A percentile compares a stretch with the other conserved stretches of the same genome.
Conservation (phyloP, 768 basidiomycete species). For the Leccinellum rugosiceps region DNA sequence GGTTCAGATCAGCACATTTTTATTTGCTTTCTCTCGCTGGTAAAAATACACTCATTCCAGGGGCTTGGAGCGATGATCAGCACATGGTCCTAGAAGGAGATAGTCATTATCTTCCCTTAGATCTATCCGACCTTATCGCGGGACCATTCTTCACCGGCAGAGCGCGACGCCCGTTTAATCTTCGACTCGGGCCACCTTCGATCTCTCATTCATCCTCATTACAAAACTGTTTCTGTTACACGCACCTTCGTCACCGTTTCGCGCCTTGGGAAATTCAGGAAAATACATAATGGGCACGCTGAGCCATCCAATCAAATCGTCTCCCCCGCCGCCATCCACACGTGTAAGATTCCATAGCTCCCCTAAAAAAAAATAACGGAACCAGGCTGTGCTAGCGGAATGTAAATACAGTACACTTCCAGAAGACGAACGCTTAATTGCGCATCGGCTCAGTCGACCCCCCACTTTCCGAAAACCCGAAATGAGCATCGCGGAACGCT, state of each 20-base stretch:
- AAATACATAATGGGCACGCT: background rate
- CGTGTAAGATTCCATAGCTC: constrained; percentile 8
- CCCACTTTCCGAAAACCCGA: constrained; percentile 7
- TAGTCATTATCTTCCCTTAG: constrained; percentile 3
- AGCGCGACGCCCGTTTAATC: constrained; percentile 15
- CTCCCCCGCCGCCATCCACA: background rate
- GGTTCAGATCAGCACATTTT: background rate
- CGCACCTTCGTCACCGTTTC: constrained; percentile 5
- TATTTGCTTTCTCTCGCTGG: background rate
- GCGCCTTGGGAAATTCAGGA: background rate
- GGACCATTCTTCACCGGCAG: constrained; percentile 3
- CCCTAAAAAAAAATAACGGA: background rate
- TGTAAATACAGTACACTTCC: constrained; percentile 8
- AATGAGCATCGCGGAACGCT: constrained; percentile 25
- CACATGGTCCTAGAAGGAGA: constrained; percentile 7
- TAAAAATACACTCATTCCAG: constrained; percentile 2
- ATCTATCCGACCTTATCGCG: constrained; percentile 25
- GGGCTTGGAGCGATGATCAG: constrained; percentile 11
- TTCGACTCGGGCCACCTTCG: constrained; percentile 1
- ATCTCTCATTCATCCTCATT: constrained; percentile 6
- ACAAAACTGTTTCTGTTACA: background rate
- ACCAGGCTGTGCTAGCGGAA: background rate
- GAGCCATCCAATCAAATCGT: background rate
- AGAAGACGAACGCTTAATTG: constrained; percentile 1
- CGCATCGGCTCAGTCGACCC: background rate